These are phyloP conservation scores for Globisporangium radiosum DNA, from an alignment of 352 stramenopile species.

Conservation along the genomic window DNA sequence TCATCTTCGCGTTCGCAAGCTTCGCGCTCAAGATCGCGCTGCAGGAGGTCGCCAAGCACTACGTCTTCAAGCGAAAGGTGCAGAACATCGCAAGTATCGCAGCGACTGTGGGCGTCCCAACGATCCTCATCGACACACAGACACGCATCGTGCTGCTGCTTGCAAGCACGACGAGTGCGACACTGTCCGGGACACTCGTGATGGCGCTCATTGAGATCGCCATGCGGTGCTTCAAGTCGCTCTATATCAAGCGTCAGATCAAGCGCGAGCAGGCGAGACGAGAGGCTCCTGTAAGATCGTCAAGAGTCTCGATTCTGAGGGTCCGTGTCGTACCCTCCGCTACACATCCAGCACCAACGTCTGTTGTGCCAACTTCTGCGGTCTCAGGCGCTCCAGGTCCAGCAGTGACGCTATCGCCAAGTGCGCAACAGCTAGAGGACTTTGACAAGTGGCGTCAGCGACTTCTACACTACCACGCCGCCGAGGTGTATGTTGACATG, in stretches of 20 bases:
- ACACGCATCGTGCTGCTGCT: constrained; percentile 28
- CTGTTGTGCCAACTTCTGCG: too few species aligned
- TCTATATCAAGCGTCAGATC: constrained; percentile 1
- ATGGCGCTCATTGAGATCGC: constrained; percentile 21
- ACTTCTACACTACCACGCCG: constrained; percentile 17
- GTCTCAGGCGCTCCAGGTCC: too few species aligned
- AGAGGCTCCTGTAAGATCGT: background rate
- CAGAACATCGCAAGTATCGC: constrained; percentile 12
- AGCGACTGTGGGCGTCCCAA: constrained; percentile 19
- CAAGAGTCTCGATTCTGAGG: too few species aligned
- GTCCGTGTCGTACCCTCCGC: too few species aligned
- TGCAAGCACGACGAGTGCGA: constrained; percentile 14
- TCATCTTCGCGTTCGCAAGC: constrained; percentile 8
- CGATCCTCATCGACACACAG: constrained; percentile 33
- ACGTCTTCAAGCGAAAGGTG: constrained; percentile 7
- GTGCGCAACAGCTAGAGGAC: background rate
- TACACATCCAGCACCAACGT: too few species aligned
- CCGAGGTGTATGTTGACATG: constrained; percentile 31
- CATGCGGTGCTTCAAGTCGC: constrained; percentile 8
- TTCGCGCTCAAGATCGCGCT: constrained; percentile 13
- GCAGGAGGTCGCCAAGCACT: constrained; percentile 11
- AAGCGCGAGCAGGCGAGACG: background rate
- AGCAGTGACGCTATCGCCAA: too few species aligned
- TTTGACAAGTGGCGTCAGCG: constrained; percentile 16
- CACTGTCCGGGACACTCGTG: constrained; percentile 13